Evolutionary conservation across 148 eudicot species (phyloP), one percentile per base, ranked within the genome.

Genomic region (Chenopodium album): DNA sequence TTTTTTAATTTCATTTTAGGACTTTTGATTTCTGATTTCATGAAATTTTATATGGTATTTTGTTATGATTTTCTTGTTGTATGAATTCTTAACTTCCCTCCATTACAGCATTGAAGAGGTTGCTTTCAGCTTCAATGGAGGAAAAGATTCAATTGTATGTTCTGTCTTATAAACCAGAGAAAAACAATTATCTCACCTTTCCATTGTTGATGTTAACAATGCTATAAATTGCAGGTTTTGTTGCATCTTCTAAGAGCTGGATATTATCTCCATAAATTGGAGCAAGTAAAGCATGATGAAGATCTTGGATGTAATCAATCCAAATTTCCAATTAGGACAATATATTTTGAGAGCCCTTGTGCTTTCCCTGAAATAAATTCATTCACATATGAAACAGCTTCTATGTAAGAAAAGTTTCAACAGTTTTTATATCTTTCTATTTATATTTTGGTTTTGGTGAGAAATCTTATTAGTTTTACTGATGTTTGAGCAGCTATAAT

Each of bases 101-200:
- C 52, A 85, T 31, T 62, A 77, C 94, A 96, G 99, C 67, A 85
- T 92, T 81, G 95, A 94, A 88, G 99, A 96, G 89, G 93, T 96
- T 19, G 97, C 99, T 59, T 90, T 96, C 82, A 96, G 98, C 91
- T 96, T 96, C 83, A 96, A 94, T 82, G 99, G 99, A 79, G 99
- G 99, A 83, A 96, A 96, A 85, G 99, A 96, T 89, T 96, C 99
- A 78, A 92, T 95, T 85, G 99, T 96, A 89, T 85, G 99, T 80
- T 87, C 64, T 84, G 99, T 79, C 64, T 84, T 76, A 20, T 82
- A 65, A 37, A 29, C 34, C 73, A 67, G 46, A 74, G 7, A 20
- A 59, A 70, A 56, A 46, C n/a, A 68, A 22, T 63, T 76, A 9
- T 52, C 72, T 5, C 73, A 20, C 26, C 20, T 80, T 80, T 73